A percentile compares a stretch with the other conserved stretches of the same genome.
Evolutionary conservation across 192 early-diverging fungal species (phyloP).

Genomic region (Backusella tarrabulga): DNA sequence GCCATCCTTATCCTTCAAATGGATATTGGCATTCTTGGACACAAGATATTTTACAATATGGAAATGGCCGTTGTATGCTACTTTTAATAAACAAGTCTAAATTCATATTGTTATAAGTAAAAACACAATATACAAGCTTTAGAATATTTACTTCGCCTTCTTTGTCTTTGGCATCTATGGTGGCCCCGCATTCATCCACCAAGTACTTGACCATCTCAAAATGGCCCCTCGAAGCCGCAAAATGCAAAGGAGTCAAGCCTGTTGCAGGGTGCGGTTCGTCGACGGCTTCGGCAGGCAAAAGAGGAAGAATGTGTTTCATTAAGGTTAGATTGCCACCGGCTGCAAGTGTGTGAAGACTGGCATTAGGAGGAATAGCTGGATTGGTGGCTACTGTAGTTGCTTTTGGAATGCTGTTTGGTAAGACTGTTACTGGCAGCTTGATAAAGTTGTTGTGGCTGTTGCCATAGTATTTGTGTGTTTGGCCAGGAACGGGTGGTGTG

Average conservation of each 20-base stretch:
- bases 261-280: slow-evolving; percentile 41
- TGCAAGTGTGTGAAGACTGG: slow-evolving; percentile 21
- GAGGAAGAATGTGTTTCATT: slow-evolving; percentile 39
- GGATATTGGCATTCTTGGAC: slow-evolving; percentile 52
- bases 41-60: slow-evolving; percentile 57
- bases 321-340: slow-evolving; percentile 31
- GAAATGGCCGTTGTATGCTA: slow-evolving; percentile 59
- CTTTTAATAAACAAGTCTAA: slow-evolving; percentile 67
- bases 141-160: slow-evolving; percentile 56
- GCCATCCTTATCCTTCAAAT: slow-evolving; percentile 62
- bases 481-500: slow-evolving; percentile 54
- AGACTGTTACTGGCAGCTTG: slow-evolving; percentile 29
- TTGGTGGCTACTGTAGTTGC: neutral
- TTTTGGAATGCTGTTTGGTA: neutral
- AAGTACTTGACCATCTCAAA: slow-evolving; percentile 50
- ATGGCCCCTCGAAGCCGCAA: slow-evolving; percentile 55
- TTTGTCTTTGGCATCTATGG: slow-evolving; percentile 55
- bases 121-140: too few species aligned
- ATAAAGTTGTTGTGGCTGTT: slow-evolving; percentile 47
- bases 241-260: slow-evolving; percentile 57
- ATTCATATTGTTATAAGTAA: too few species aligned
- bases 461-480: slow-evolving; percentile 56
- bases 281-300: slow-evolving; percentile 39
- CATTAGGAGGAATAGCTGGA: neutral
- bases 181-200: slow-evolving; percentile 52